phyloP scores from a whole-genome alignment of 345 rosid genomes.

The Nasturtium officinale region DNA sequence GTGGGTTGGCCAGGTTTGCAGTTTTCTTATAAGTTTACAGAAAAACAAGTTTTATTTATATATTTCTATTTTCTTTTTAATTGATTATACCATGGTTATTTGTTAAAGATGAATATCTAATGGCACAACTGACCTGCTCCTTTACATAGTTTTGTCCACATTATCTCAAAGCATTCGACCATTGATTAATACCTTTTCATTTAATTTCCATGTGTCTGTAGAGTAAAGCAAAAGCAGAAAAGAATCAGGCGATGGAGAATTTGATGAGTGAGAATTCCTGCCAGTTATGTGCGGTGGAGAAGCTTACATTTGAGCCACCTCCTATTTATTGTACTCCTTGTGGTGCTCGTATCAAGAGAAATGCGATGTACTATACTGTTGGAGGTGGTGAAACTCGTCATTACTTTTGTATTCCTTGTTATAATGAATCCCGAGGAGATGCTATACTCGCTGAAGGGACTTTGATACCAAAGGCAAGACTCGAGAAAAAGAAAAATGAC shows the following conservation, averaged over 20 bases:
- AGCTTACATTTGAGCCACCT: constrained; percentile 97
- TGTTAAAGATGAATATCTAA: constrained; percentile 26
- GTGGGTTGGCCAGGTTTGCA: constrained; percentile 98
- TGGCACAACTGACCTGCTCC: constrained; percentile 12
- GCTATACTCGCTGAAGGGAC: constrained; percentile 71
- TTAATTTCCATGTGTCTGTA: constrained; percentile 44
- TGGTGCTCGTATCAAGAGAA: constrained; percentile 97
- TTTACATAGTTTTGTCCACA: neutral
- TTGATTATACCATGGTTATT: constrained; percentile 20
- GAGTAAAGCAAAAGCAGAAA: constrained; percentile 97
- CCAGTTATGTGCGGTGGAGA: constrained; percentile 98
- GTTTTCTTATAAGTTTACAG: constrained; percentile 4
- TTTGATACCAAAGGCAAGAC: constrained; percentile 64
- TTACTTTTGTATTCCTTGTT: constrained; percentile 93
- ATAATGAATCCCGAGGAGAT: constrained; percentile 96
- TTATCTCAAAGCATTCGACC: neutral
- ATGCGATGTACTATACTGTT: constrained; percentile 91
- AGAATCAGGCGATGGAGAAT: constrained; percentile 96
- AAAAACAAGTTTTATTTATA: constrained; percentile 7
- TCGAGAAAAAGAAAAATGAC: constrained; percentile 97
- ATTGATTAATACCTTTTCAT: constrained; percentile 25
- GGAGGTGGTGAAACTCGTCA: constrained; percentile 91
- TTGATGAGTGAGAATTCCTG: constrained; percentile 98
- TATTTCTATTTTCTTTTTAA: neutral
- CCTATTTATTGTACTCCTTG: constrained; percentile 95